phyloP scores from a whole-genome alignment of 2,329 filamentous ascomycete species.

The Corniculantispora saksenae region DNA sequence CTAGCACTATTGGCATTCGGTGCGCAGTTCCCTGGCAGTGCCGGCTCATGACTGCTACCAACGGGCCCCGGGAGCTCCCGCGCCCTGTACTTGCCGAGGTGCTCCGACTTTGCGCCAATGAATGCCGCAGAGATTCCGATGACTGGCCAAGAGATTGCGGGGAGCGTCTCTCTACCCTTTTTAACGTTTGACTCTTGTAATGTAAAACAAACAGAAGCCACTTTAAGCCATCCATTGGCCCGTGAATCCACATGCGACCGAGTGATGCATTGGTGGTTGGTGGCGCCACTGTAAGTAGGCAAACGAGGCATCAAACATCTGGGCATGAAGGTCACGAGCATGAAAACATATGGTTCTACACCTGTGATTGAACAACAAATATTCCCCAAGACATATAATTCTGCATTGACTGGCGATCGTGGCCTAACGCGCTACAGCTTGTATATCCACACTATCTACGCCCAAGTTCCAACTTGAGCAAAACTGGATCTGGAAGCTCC shows the following conservation, averaged over 20 bases:
- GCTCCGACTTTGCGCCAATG: background rate
- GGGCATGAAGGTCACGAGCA: too few relatives aligned
- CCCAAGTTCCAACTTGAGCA: background rate
- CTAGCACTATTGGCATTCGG: too few relatives aligned
- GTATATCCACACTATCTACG: too few relatives aligned
- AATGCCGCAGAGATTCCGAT: slow-evolving; percentile 1
- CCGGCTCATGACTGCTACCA: background rate
- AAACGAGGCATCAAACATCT: too few relatives aligned
- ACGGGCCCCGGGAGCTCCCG: slow-evolving; percentile 11
- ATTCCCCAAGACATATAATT: too few relatives aligned
- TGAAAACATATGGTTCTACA: too few relatives aligned
- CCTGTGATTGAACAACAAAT: too few relatives aligned
- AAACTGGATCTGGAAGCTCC: background rate
- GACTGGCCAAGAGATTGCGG: slow-evolving; percentile 3
- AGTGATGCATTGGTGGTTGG: too few relatives aligned
- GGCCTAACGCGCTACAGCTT: too few relatives aligned
- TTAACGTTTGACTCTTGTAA: background rate
- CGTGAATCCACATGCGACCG: background rate
- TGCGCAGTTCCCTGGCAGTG: too few relatives aligned
- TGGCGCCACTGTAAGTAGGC: too few relatives aligned
- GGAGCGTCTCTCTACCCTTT: background rate
- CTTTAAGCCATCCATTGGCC: slow-evolving; percentile 2
- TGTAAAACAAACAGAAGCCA: background rate
- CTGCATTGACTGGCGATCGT: background rate
- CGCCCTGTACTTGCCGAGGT: slow-evolving; percentile 13